phyloP scores from a whole-genome alignment of 768 basidiomycete species.

The Leucosporidium creatinivorum region DNA sequence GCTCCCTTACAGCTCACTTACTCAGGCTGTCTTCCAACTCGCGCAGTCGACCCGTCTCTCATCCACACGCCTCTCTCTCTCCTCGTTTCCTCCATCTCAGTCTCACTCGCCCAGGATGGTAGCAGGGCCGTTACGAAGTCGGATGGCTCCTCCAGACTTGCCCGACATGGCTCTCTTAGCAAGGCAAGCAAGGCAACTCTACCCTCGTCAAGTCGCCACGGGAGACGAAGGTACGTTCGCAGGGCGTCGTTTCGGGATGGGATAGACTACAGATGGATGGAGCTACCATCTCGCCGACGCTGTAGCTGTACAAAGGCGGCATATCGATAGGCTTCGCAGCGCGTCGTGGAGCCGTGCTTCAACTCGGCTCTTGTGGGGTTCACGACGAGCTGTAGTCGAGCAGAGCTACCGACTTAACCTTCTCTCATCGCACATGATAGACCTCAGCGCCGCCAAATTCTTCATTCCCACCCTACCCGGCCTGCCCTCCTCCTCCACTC shows the following conservation, averaged over 20 bases:
- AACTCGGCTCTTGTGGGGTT: no score
- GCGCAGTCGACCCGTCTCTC: no score
- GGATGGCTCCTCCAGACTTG: not conserved
- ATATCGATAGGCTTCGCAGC: no score
- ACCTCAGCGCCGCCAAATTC: slow-evolving; percentile 30
- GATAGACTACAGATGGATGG: no score
- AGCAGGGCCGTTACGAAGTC: not conserved
- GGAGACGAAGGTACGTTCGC: not conserved
- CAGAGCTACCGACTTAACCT: not conserved
- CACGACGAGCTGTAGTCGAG: no score
- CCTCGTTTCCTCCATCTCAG: no score
- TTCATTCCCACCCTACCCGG: slow-evolving; percentile 52
- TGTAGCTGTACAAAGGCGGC: not conserved
- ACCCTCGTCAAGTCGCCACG: slow-evolving; percentile 1
- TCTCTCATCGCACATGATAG: not conserved
- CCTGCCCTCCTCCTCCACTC: slow-evolving; percentile 61
- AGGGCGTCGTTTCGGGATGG: not conserved
- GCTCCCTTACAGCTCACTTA: no score
- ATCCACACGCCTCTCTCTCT: no score
- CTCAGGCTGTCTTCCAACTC: no score
- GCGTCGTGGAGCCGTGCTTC: no score
- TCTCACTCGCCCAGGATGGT: not conserved
- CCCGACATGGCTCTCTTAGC: not conserved
- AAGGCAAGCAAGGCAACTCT: not conserved
- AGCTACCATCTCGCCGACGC: no score